These are phyloP conservation scores for Flaveria robusta DNA, from an alignment of 129 eudicot species.

Conservation along the genomic window DNA sequence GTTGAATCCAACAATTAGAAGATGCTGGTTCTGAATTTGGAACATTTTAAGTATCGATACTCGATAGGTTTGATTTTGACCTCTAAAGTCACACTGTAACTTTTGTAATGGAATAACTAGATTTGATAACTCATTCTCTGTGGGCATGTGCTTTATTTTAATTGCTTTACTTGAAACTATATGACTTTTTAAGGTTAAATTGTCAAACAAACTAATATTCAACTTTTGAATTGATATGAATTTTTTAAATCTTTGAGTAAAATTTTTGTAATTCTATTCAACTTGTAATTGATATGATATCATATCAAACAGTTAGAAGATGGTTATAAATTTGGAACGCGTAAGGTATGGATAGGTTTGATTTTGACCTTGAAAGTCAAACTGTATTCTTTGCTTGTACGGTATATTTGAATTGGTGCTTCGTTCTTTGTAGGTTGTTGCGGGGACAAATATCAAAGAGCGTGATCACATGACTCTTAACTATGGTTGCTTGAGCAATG, in stretches of 20 bases:
- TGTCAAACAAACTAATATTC: slow-evolving; percentile 1
- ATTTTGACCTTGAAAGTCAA: neutral
- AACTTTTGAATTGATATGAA: neutral
- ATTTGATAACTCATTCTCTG: neutral
- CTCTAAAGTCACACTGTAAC: neutral
- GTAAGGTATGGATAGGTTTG: neutral
- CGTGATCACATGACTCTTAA: slow-evolving; percentile 66
- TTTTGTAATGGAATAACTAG: neutral
- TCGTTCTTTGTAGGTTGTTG: slow-evolving; percentile 62
- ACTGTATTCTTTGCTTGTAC: too few relatives aligned
- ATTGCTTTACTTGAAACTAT: slow-evolving; percentile 1
- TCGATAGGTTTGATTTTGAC: neutral
- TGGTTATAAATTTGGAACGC: neutral
- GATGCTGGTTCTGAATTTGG: neutral
- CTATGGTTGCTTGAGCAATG: slow-evolving; percentile 82
- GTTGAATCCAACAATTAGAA: neutral
- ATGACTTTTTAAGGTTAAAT: neutral
- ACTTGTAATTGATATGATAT: neutral
- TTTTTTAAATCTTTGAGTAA: neutral
- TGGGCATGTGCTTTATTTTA: slow-evolving; percentile 19
- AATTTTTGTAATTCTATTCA: neutral
- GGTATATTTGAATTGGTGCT: neutral
- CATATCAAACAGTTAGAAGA: neutral
- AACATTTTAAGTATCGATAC: neutral
- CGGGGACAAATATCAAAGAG: slow-evolving; percentile 63